Conservation (phyloP, 441 rosid genomes). For the Erysimum cheiri region DNA sequence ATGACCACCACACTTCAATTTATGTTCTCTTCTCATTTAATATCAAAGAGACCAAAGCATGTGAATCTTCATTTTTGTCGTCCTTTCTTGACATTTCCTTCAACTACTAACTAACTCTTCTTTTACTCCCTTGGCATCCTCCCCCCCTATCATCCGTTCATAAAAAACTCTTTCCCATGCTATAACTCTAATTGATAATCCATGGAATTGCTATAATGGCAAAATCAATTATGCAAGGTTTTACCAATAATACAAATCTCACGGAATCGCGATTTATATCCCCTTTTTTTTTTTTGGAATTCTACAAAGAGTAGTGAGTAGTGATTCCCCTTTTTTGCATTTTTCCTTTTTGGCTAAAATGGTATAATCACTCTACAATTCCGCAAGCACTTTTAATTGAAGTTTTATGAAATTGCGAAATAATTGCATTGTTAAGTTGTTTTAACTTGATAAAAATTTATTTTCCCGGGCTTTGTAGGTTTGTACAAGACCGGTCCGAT, state of each 20-base stretch:
- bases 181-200: neutral
- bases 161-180: conserved; percentile 8
- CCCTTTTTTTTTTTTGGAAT: too few species aligned
- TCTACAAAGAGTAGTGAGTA: too few species aligned
- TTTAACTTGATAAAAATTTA: too few species aligned
- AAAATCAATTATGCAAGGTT: neutral
- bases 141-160: neutral
- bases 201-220: neutral
- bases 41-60: conserved; percentile 43
- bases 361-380: neutral
- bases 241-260: conserved; percentile 3
- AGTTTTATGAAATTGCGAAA: too few species aligned
- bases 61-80: conserved; percentile 40
- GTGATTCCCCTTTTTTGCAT: too few species aligned
- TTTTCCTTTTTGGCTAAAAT: neutral
- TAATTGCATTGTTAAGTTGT: too few species aligned
- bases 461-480: too few species aligned
- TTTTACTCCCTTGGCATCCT: conserved; percentile 27
- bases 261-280: neutral
- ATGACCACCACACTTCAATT: conserved; percentile 27
- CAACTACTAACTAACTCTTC: conserved; percentile 37
- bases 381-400: too few species aligned
- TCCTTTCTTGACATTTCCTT: conserved; percentile 28
- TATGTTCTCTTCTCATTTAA: conserved; percentile 27
- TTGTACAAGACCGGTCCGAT: too few species aligned